Base-by-base conservation (phyloP, 2,329 filamentous ascomycete genomes). In the Monilinia polystroma region DNA sequence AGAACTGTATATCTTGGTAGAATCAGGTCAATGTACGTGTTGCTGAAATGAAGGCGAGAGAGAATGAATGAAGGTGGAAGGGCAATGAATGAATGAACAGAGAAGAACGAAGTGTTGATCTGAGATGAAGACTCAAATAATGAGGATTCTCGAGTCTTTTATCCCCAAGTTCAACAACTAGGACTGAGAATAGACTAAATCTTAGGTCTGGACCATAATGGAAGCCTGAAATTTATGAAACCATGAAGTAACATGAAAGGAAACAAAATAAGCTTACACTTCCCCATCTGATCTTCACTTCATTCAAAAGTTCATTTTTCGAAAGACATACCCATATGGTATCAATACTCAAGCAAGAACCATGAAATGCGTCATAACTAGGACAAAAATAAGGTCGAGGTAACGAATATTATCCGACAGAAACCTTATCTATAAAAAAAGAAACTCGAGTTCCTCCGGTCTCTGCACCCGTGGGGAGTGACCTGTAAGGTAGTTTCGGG, bases 271-370 rank as follows among this genome's bases (percentile, higher is more conserved):
- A 68, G 68, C 68, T 69, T 65, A 69, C 66, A 55, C 71, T 64
- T 67, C 43, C 70, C 68, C 69, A 72, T 73, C 73, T 75, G 72
- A 73, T 74, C 72, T 68, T 54, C 72, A 57, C 14, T 49, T 29
- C 20, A 64, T 38, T 23, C 35, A 26, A 58, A 41, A 64, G 52
- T 64, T 23, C 26, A 64, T 41, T 45, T 26, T 1, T 7, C 11
- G 10, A 23, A 47, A 18, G 47, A 23, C 41, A 35, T 56, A 45
- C 63, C 41, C 20, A 51, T 14, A 11, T 8, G 43, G 53, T 16
- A 59, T 59, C n/a, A 26, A 23, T 57, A 29, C 3, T 20, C 41
- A 41, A 20, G 35, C 35, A 26, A 32, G 29, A 52, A 51, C 32
- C 38, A 43, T 63, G n/a, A 26, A 35, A 16, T 7, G 32, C 16